A percentile compares a stretch with the other conserved stretches of the same genome.
Conservation (phyloP, 176 grass and related monocot species). For the Aegilops speltoides region DNA sequence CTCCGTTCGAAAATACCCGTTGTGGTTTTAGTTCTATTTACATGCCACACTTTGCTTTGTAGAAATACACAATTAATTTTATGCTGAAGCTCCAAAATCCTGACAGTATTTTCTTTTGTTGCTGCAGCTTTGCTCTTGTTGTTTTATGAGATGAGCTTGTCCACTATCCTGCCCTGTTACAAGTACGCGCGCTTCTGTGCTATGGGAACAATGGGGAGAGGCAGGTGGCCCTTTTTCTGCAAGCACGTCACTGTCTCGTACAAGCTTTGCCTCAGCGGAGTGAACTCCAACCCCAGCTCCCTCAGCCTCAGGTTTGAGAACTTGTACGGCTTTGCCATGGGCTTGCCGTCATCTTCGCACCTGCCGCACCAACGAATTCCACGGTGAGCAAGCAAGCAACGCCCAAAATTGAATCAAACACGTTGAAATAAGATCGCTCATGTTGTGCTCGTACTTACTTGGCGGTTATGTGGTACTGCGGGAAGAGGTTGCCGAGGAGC, state of each 20-base stretch:
- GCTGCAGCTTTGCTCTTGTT: background rate
- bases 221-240: conserved; percentile 28
- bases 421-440: background rate
- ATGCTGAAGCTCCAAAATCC: no score
- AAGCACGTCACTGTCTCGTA: conserved; percentile 18
- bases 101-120: background rate
- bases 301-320: conserved; percentile 44
- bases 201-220: background rate
- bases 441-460: background rate
- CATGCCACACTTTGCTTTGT: no score
- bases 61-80: no score
- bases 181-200: background rate
- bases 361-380: background rate
- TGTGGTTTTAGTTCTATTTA: no score
- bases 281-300: conserved; percentile 41
- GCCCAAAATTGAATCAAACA: no score
- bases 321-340: conserved; percentile 32
- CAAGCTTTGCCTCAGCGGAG: conserved; percentile 29
- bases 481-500: conserved; percentile 37
- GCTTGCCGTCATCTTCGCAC: conserved; percentile 38
- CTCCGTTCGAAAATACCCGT: no score
- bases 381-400: background rate
- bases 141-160: background rate
- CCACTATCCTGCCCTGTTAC: no score
- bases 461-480: conserved; percentile 33